Conservation (phyloP, 768 basidiomycete species). For the Pulveroboletus sp. region DNA sequence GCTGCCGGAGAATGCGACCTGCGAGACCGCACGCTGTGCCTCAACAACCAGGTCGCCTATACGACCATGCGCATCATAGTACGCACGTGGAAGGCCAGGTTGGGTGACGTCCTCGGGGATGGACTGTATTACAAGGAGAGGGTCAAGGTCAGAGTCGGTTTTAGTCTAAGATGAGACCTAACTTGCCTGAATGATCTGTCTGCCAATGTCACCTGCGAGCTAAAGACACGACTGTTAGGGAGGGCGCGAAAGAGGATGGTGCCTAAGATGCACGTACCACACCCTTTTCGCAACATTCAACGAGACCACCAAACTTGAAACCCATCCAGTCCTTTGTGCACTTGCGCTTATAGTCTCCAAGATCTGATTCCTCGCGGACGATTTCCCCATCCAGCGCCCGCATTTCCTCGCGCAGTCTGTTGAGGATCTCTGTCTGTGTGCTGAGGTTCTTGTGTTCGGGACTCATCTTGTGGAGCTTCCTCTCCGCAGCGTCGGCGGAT, state of each 20-base stretch:
- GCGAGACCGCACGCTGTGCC: conserved; percentile 51
- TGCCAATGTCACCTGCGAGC: conserved; percentile 50
- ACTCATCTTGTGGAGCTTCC: conserved; percentile 86
- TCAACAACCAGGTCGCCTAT: conserved; percentile 62
- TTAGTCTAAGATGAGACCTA: neutral
- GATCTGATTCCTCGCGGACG: conserved; percentile 69
- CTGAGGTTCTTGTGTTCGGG: conserved; percentile 82
- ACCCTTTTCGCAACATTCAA: conserved; percentile 84
- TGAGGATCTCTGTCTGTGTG: conserved; percentile 68
- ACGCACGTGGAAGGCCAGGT: conserved; percentile 70
- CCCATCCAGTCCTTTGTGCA: conserved; percentile 68
- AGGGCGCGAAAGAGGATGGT: neutral
- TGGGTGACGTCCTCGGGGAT: conserved; percentile 77
- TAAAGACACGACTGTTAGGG: conserved; percentile 14
- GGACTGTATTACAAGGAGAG: conserved; percentile 42
- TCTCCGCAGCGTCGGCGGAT: conserved; percentile 81
- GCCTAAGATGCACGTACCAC: conserved; percentile 33
- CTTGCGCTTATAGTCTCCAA: conserved; percentile 81
- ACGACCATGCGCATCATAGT: conserved; percentile 65
- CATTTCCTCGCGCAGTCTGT: conserved; percentile 72
- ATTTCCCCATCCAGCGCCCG: conserved; percentile 77
- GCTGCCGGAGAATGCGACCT: conserved; percentile 46
- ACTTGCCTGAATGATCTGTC: conserved; percentile 40
- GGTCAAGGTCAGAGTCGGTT: conserved; percentile 1
- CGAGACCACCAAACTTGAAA: conserved; percentile 82